A percentile compares a stretch with the other conserved stretches of the same genome.
Conservation (phyloP, 73 alveolate genomes). For the Diophrys sp. region DNA sequence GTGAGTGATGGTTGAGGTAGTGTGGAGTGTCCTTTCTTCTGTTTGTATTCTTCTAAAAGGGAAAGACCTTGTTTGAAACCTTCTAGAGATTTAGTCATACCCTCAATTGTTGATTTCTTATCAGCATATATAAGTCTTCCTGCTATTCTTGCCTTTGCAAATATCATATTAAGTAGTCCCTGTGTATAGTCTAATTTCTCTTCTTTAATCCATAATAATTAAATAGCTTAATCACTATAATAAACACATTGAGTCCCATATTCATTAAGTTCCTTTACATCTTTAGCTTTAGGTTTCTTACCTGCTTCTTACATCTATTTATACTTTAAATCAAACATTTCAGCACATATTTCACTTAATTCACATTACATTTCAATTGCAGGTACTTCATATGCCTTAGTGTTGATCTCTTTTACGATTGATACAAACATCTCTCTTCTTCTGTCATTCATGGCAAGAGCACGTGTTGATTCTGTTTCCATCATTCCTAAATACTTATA, state of each 20-base stretch:
- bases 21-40: background rate
- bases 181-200: background rate
- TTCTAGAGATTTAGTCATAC: background rate
- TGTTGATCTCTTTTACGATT: constrained; percentile 75
- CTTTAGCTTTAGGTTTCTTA: constrained; percentile 54
- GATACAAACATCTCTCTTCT: constrained; percentile 87
- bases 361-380: constrained; percentile 86
- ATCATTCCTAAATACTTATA: constrained; percentile 77
- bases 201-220: background rate
- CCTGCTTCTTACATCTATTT: constrained; percentile 56
- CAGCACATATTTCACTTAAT: constrained; percentile 84
- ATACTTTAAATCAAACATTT: constrained; percentile 86
- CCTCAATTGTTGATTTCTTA: background rate
- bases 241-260: background rate
- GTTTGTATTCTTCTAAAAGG: background rate
- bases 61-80: background rate
- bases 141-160: background rate
- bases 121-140: background rate
- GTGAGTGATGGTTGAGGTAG: too few species aligned
- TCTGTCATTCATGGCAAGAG: constrained; percentile 91
- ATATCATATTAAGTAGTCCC: background rate
- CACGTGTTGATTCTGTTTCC: constrained; percentile 76
- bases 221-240: background rate
- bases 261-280: background rate
- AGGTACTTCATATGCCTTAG: constrained; percentile 75